Percentiles rank a stretch among this genome's conserved stretches.
Evolutionary conservation across 2,329 filamentous ascomycete species (phyloP).

Genomic region (Byssochlamys sp.): DNA sequence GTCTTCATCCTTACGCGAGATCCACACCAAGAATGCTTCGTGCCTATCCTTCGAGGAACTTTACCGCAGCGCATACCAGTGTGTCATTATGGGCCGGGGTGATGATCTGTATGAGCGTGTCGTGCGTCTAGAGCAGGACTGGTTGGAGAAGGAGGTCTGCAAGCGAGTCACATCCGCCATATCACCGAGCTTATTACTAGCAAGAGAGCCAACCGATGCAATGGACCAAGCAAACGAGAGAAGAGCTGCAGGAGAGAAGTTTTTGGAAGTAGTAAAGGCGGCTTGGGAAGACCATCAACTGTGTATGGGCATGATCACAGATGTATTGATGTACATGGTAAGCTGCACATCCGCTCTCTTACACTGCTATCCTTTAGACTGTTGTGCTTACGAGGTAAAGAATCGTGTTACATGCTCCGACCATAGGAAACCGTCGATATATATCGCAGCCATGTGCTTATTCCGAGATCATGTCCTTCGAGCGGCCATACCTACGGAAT

Average conservation of each 20-base stretch:
- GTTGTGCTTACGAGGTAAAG: slow-evolving; percentile 25
- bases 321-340: slow-evolving; percentile 92
- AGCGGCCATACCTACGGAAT: slow-evolving; percentile 40
- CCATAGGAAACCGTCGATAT: slow-evolving; percentile 65
- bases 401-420: slow-evolving; percentile 75
- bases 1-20: slow-evolving; percentile 67
- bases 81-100: slow-evolving; percentile 81
- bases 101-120: slow-evolving; percentile 71
- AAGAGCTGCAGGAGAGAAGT: slow-evolving; percentile 69
- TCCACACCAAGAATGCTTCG: slow-evolving; percentile 85
- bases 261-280: slow-evolving; percentile 64
- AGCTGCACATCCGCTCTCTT: slow-evolving; percentile 15
- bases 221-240: slow-evolving; percentile 63
- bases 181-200: slow-evolving; percentile 56
- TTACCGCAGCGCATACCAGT: slow-evolving; percentile 87
- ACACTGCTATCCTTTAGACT: neutral
- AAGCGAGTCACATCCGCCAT: slow-evolving; percentile 62
- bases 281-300: slow-evolving; percentile 84
- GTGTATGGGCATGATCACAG: slow-evolving; percentile 92
- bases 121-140: slow-evolving; percentile 67
- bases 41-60: slow-evolving; percentile 87
- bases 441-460: slow-evolving; percentile 70
- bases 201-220: slow-evolving; percentile 37
- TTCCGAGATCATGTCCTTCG: slow-evolving; percentile 80
- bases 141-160: slow-evolving; percentile 68